Evolutionary conservation across 2,329 filamentous ascomycete genomes (phyloP).

Genomic region (Diaporthe batatas): DNA sequence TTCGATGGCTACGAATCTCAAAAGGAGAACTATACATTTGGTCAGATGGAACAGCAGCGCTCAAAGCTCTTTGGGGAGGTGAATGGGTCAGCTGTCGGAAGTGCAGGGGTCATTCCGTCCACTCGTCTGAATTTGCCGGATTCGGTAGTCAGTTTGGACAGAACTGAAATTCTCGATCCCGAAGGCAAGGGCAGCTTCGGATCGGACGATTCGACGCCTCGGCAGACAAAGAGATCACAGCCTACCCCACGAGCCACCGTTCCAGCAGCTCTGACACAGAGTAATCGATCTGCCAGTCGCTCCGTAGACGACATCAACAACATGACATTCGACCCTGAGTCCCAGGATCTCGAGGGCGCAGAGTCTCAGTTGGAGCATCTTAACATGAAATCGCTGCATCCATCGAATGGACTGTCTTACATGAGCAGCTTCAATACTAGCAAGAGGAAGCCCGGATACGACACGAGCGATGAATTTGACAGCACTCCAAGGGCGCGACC

Average conservation of each 20-base stretch:
- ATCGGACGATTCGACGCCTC: constrained; percentile 56
- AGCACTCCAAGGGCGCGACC: constrained; percentile 54
- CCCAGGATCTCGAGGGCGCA: constrained; percentile 68
- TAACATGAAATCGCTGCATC: constrained; percentile 56
- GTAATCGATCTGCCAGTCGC: constrained; percentile 48
- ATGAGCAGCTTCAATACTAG: constrained; percentile 59
- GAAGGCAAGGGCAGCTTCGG: constrained; percentile 63
- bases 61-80: constrained; percentile 69
- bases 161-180: constrained; percentile 55
- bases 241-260: constrained; percentile 43
- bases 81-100: constrained; percentile 65
- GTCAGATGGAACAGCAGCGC: constrained; percentile 56
- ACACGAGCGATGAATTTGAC: constrained; percentile 67
- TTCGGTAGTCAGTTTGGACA: constrained; percentile 49
- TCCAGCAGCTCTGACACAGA: constrained; percentile 47
- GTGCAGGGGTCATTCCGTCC: constrained; percentile 64
- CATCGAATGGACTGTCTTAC: constrained; percentile 43
- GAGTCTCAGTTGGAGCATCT: constrained; percentile 60
- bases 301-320: constrained; percentile 66
- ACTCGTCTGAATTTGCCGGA: constrained; percentile 63
- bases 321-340: constrained; percentile 64
- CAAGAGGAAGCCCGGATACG: constrained; percentile 67
- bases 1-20: constrained; percentile 75
- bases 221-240: constrained; percentile 37
- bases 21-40: constrained; percentile 82